These are phyloP conservation scores for Xylaria venustula DNA, from an alignment of 495 filamentous ascomycete species.

Conservation along the genomic window DNA sequence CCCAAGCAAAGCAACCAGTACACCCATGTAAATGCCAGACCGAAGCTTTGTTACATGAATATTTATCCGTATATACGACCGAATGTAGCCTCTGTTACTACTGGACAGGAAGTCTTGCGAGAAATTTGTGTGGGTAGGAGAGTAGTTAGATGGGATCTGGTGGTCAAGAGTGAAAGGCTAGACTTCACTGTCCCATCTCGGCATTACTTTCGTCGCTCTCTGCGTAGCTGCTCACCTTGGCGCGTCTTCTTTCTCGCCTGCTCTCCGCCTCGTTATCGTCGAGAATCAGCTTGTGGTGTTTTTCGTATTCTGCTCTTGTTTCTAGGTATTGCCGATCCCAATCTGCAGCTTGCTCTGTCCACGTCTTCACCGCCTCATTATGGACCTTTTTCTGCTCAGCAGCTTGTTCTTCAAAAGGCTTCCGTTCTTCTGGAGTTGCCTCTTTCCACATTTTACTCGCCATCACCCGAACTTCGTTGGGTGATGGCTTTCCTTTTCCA, in stretches of 20 bases:
- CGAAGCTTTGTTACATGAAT: neutral
- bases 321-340: conserved; percentile 68
- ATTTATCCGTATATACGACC: too few species aligned
- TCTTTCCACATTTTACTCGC: conserved; percentile 88
- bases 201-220: conserved; percentile 34
- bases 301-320: conserved; percentile 62
- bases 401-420: conserved; percentile 72
- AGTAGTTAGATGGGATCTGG: neutral
- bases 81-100: too few species aligned
- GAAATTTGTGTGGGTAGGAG: neutral
- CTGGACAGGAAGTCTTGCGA: too few species aligned
- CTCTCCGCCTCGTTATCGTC: conserved; percentile 22
- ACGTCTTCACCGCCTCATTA: conserved; percentile 55
- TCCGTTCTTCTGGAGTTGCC: conserved; percentile 61
- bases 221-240: conserved; percentile 39
- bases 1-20: neutral
- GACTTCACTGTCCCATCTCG: conserved; percentile 14
- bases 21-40: neutral
- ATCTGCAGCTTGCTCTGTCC: conserved; percentile 54
- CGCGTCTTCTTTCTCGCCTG: conserved; percentile 28
- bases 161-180: neutral
- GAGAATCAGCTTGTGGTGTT: conserved; percentile 50
- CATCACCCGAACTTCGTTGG: conserved; percentile 79
- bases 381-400: conserved; percentile 64
- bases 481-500: conserved; percentile 63